phyloP scores from a whole-genome alignment of 2,329 filamentous ascomycete genomes.

The Alternaria sp. region DNA sequence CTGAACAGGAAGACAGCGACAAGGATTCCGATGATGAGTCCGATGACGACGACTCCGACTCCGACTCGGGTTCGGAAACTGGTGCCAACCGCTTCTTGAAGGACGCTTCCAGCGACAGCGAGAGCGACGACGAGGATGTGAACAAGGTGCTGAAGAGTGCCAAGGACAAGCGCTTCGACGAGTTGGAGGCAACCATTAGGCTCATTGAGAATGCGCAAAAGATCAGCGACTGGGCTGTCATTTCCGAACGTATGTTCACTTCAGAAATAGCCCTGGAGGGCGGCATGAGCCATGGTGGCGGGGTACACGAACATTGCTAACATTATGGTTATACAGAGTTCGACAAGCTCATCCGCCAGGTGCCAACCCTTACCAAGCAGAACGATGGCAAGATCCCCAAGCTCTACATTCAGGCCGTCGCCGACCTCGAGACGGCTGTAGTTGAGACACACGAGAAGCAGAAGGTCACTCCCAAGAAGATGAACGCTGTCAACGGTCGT shows the following conservation, averaged over 20 bases:
- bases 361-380: slow-evolving; percentile 62
- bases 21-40: slow-evolving; percentile 66
- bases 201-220: slow-evolving; percentile 96
- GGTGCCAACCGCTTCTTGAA: slow-evolving; percentile 87
- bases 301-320: slow-evolving; percentile 29
- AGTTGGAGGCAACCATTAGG: slow-evolving; percentile 88
- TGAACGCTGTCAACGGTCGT: slow-evolving; percentile 95
- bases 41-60: slow-evolving; percentile 64
- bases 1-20: slow-evolving; percentile 55
- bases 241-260: slow-evolving; percentile 76
- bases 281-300: slow-evolving; percentile 3
- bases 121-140: slow-evolving; percentile 84
- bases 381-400: slow-evolving; percentile 83
- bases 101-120: slow-evolving; percentile 78
- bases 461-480: slow-evolving; percentile 96
- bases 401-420: slow-evolving; percentile 89
- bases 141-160: slow-evolving; percentile 92
- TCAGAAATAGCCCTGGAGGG: background rate
- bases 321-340: slow-evolving; percentile 69
- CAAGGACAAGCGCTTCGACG: slow-evolving; percentile 96
- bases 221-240: slow-evolving; percentile 96
- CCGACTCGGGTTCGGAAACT: slow-evolving; percentile 62
- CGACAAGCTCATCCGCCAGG: slow-evolving; percentile 91
- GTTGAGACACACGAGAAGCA: slow-evolving; percentile 94
- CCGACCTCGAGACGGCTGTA: slow-evolving; percentile 93